Evolutionary conservation across 805 yeast species (phyloP), one percentile per base, ranked within the genome.

Genomic region (Ogataea ramenticola): DNA sequence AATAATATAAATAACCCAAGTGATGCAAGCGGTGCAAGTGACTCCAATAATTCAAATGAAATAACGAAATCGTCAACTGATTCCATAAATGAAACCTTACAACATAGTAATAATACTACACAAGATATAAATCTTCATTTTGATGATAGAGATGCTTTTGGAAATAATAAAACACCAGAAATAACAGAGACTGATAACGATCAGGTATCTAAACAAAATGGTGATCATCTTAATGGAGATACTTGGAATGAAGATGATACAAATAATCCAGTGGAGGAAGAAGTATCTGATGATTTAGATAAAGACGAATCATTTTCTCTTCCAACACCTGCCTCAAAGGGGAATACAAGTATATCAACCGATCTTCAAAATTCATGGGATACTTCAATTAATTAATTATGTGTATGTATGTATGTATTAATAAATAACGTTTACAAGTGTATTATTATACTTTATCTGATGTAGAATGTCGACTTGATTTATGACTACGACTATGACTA

Each of bases 221-320:
- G n/a, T n/a, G n/a, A n/a, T n/a, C n/a, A n/a, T n/a, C n/a, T n/a
- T n/a, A 29, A 29, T 29, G n/a, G 12, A 11, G n/a, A 11, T 11
- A 14, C 32, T 11, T n/a, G n/a, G n/a, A 29, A 29, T 29, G 32
- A 29, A 8, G 32, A 10, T 11, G n/a, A 9, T 11, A 29, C 4
- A 8, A 14, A 11, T 11, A 14, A 9, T 29, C 15, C 12, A 15
- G 32, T 8, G 12, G 38, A 33, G 5, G 46, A 46, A 30, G 35
- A 24, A 12, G 39, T 42, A 12, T 19, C 35, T 24, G 19, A 46
- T 19, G 34, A 47, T 27, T 34, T 30, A 27, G 52, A 55, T 1
- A 36, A 42, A 31, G 58, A 51, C 36, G 44, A 46, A 43, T 22
- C 44, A 33, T 31, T 45, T 46, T 44, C 51, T 8, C 19, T 43